These are phyloP conservation scores for Collybiopsis luxurians DNA, from an alignment of 768 basidiomycete species.

Conservation along the genomic window DNA sequence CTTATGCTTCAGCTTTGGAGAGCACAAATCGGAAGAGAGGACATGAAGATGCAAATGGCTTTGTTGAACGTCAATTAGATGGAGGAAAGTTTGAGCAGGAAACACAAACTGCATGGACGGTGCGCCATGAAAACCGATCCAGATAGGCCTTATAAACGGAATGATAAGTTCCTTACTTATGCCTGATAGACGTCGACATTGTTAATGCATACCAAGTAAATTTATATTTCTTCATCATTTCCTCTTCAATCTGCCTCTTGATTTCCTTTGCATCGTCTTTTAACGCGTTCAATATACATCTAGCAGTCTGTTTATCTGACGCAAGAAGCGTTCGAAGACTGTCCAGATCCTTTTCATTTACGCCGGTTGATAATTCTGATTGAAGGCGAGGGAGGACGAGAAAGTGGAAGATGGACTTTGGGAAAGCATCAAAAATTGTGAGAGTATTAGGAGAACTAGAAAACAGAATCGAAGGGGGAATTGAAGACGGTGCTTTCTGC, in stretches of 20 bases:
- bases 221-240: slow-evolving; percentile 75
- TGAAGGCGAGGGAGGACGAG: slow-evolving; percentile 72
- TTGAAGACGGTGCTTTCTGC: slow-evolving; percentile 39
- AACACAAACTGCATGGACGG: slow-evolving; percentile 81
- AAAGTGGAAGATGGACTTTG: slow-evolving; percentile 87
- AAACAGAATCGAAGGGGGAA: slow-evolving; percentile 64
- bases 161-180: background rate
- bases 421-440: slow-evolving; percentile 73
- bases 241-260: slow-evolving; percentile 63
- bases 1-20: slow-evolving; percentile 74
- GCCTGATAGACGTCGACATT: background rate
- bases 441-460: slow-evolving; percentile 50
- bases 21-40: slow-evolving; percentile 73
- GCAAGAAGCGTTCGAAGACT: slow-evolving; percentile 56
- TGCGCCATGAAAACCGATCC: slow-evolving; percentile 81
- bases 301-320: slow-evolving; percentile 51
- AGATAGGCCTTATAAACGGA: slow-evolving; percentile 32
- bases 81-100: background rate
- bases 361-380: slow-evolving; percentile 23
- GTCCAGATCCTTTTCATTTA: slow-evolving; percentile 39
- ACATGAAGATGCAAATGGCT: slow-evolving; percentile 88
- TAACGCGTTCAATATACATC: slow-evolving; percentile 49
- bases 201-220: slow-evolving; percentile 62
- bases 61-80: slow-evolving; percentile 2
- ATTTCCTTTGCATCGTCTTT: slow-evolving; percentile 53